A percentile compares a stretch with the other conserved stretches of the same genome.
phyloP scores from a whole-genome alignment of 164 flowering plant species.

The Amborella trichopoda region DNA sequence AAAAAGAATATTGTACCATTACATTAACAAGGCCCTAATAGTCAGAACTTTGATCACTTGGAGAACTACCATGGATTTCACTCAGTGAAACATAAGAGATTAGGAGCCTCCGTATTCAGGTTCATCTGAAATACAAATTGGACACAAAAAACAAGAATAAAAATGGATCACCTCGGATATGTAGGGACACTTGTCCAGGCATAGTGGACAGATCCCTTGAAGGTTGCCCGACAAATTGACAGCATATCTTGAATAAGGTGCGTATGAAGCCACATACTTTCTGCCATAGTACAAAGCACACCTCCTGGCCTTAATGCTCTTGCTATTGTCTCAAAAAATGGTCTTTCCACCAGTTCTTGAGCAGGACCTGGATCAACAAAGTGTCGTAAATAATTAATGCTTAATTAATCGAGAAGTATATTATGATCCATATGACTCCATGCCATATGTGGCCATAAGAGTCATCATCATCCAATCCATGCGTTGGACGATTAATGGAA shows the following conservation, averaged over 20 bases:
- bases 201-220: slow-evolving; percentile 89
- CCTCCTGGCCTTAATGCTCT: slow-evolving; percentile 92
- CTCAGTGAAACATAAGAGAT: not conserved
- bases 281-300: slow-evolving; percentile 93
- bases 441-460: too few species aligned
- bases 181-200: slow-evolving; percentile 99
- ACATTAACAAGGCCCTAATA: too few species aligned
- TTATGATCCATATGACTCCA: too few species aligned
- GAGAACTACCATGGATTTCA: not conserved
- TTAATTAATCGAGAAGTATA: too few species aligned
- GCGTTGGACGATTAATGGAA: too few species aligned
- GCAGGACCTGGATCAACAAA: slow-evolving; percentile 65
- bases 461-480: not conserved
- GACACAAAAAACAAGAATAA: not conserved
- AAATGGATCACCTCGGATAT: slow-evolving; percentile 69
- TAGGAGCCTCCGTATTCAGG: not conserved
- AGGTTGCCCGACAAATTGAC: slow-evolving; percentile 61
- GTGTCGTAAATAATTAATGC: too few species aligned
- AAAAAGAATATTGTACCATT: too few species aligned
- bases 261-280: slow-evolving; percentile 99
- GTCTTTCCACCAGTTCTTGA: slow-evolving; percentile 89
- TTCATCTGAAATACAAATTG: not conserved
- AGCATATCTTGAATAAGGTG: slow-evolving; percentile 89
- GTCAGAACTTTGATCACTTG: not conserved
- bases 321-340: slow-evolving; percentile 77